These are phyloP conservation scores for Dictyostelium capitatum DNA, from an alignment of 78 protist species.

Conservation along the genomic window DNA sequence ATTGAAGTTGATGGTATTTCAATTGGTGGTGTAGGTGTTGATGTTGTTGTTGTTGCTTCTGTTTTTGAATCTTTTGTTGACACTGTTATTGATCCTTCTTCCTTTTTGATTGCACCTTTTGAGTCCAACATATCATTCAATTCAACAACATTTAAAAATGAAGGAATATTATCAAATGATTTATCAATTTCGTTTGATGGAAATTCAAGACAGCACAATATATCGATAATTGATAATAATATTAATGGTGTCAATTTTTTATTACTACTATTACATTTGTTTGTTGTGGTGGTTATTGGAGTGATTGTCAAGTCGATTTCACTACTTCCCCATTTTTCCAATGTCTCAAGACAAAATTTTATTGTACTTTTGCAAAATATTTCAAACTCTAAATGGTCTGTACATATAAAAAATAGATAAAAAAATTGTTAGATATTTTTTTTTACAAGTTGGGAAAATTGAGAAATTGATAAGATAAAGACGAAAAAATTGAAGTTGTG, in stretches of 20 bases:
- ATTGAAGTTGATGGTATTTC: background rate
- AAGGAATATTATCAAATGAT: conserved; percentile 39
- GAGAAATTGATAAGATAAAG: conserved; percentile 7
- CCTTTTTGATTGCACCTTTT: background rate
- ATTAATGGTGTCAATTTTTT: background rate
- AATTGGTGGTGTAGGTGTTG: background rate
- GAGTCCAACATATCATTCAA: background rate
- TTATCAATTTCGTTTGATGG: conserved; percentile 52
- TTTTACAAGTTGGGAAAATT: background rate
- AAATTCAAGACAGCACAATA: conserved; percentile 73
- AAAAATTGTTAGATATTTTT: background rate
- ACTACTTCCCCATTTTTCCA: conserved; percentile 60
- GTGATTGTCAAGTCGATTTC: conserved; percentile 2
- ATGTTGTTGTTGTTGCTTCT: background rate
- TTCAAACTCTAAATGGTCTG: background rate
- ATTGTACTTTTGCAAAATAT: conserved; percentile 55
- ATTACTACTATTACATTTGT: background rate
- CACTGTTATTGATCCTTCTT: background rate
- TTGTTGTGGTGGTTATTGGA: background rate
- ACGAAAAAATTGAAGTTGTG: background rate
- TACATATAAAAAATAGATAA: background rate
- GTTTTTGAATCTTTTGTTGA: background rate
- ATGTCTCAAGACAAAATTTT: conserved; percentile 28
- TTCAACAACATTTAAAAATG: conserved; percentile 30
- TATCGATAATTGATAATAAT: conserved; percentile 63